Evolutionary conservation across 352 stramenopile genomes (phyloP), one percentile per base, ranked within the genome.

Genomic region (Phytophthora tubulina): DNA sequence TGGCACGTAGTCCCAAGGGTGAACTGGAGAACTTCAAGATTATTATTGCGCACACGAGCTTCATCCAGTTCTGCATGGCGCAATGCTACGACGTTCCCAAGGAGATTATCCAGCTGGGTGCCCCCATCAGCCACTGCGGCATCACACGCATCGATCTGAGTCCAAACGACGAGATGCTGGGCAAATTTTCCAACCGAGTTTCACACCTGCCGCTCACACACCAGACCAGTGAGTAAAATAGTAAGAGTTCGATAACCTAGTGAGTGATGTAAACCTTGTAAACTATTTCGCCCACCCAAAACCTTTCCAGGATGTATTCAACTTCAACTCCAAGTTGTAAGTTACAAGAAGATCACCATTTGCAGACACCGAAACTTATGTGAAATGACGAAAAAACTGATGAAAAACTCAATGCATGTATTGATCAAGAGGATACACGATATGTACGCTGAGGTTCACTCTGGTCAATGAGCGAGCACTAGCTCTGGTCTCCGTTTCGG

Each of bases 51-150:
- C 87, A 94, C 72, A 83, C 85, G 35, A 94, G 87, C 74, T 92
- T 94, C 70, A 85, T 92, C 51, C 82, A 94, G 70, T 89, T 86
- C 63, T 93, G 82, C 49, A 73, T 94, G 54, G 82, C 87, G 33
- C 75, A 81, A 63, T 90, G 77, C 56, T 86, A 91, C 72, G 63
- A 80, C 14, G 80, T 94, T 27, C 72, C 82, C 2, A 93, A 90
- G 56, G 87, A 92, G 53, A 85, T 94, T 30, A 90, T 94, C 38
- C 86, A 91, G 67, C 78, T 94, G 31, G 87, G 87, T 13, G 85
- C 85, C 7, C 85, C 87, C 0, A 93, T 94, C 38, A 75, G 67
- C 17, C 87, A 94, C 64, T 93, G 87, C 78, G 92, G 85, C 59
- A 67, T 94, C 62, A 92, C 84, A 14, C 80, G 90, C 60, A 88